Percentiles rank a stretch among this genome's conserved stretches.
Evolutionary conservation across 352 stramenopile genomes (phyloP).

Genomic region (Phytophthora podocarpi): DNA sequence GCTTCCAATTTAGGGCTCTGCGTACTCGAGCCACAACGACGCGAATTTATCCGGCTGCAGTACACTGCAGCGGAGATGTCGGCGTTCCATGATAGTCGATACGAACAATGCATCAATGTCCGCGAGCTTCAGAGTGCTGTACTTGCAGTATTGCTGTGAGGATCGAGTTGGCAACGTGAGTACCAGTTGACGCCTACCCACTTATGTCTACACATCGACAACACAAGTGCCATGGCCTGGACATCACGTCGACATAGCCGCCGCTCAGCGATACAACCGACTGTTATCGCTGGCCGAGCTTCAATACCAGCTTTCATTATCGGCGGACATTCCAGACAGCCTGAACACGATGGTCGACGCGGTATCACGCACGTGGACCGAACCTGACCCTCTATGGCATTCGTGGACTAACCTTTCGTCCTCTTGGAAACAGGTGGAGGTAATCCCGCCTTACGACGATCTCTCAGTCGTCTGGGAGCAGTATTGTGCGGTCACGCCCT

Average conservation of each 20-base stretch:
- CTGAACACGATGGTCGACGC: slow-evolving; percentile 22
- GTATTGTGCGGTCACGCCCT: slow-evolving; percentile 4
- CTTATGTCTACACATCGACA: slow-evolving; percentile 20
- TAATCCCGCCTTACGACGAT: slow-evolving; percentile 13
- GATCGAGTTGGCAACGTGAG: background rate
- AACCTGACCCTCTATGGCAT: background rate
- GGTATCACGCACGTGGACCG: slow-evolving; percentile 11
- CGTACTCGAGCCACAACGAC: background rate
- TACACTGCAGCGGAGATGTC: background rate
- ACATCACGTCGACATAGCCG: background rate
- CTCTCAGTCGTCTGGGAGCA: slow-evolving; percentile 5
- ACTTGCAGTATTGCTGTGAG: slow-evolving; percentile 9
- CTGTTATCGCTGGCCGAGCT: slow-evolving; percentile 19
- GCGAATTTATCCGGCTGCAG: too few species aligned
- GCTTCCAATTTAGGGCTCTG: slow-evolving; percentile 12
- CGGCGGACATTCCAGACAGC: too few species aligned
- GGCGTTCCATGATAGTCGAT: background rate
- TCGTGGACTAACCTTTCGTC: slow-evolving; percentile 15
- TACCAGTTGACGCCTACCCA: background rate
- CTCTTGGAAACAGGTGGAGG: slow-evolving; percentile 11
- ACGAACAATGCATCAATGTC: slow-evolving; percentile 14
- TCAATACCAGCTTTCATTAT: slow-evolving; percentile 9
- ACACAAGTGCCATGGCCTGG: slow-evolving; percentile 13
- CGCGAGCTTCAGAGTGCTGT: slow-evolving; percentile 18
- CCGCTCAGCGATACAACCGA: background rate